Evolutionary conservation across 106 monocot genomes (phyloP).

Genomic region (Apostasia shenzhenica): DNA sequence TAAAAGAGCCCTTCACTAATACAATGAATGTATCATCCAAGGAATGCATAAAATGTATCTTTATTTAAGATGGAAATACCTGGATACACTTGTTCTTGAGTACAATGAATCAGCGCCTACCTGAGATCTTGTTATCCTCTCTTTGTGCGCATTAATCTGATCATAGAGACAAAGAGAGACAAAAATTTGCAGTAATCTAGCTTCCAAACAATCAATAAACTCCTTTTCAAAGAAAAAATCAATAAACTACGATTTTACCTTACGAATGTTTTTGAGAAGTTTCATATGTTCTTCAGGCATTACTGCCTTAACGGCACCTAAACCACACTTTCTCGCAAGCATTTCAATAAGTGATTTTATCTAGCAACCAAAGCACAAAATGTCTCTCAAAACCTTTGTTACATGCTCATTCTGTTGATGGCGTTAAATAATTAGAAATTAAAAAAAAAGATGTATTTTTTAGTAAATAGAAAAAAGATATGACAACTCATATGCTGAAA

Average conservation of each 20-base stretch:
- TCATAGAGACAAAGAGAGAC: background rate
- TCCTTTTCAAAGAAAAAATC: background rate
- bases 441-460: no score
- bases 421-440: no score
- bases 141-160: slow-evolving; percentile 70
- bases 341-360: slow-evolving; percentile 83
- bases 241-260: slow-evolving; percentile 31
- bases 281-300: slow-evolving; percentile 98
- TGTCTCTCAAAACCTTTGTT: no score
- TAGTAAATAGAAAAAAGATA: no score
- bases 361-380: slow-evolving; percentile 18
- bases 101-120: slow-evolving; percentile 41
- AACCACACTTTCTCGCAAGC: slow-evolving; percentile 90
- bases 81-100: slow-evolving; percentile 50
- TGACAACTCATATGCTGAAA: no score
- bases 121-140: slow-evolving; percentile 59
- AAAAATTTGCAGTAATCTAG: background rate
- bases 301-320: slow-evolving; percentile 86
- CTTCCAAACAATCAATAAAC: background rate
- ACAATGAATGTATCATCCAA: background rate
- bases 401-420: no score
- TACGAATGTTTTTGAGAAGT: slow-evolving; percentile 78
- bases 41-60: background rate
- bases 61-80: slow-evolving; percentile 15
- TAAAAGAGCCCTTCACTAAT: no score